Evolutionary conservation across 257 asterid species (phyloP), one percentile per base, ranked within the genome.

Genomic region (Dorcoceras hygrometricum): DNA sequence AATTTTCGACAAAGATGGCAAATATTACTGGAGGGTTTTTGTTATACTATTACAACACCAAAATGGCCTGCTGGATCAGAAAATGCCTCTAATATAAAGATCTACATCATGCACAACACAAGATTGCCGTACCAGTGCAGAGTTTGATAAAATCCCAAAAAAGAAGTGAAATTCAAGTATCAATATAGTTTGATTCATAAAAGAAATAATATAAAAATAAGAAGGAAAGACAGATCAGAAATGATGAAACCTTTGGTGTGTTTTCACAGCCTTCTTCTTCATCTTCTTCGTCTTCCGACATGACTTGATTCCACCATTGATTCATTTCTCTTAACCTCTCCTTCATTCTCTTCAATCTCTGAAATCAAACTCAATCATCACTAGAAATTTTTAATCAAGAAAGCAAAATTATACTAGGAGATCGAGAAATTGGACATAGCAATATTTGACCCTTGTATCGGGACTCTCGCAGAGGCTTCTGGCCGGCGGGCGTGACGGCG

Each of bases 261-360:
- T 59, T 19, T 54, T 63, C 67, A 29, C 62, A 50, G 2, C 69
- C 69, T 27, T 19, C 1, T 4, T 29, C 82, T 10, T 76, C 2
- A 8, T 24, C 71, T 0, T 75, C 74, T 0, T 74, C 80, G 5
- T 71, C 77, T 66, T 78, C 86, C 22, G 23, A 19, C 5, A 64
- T 69, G 0, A 78, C 82, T 57, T 80, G 60, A 34, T 75, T 70
- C 79, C 76, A 72, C 86, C 80, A 78, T 34, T 78, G 66, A 27
- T 61, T 77, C 83, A 80, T 77, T 67, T 77, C 79, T 43, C 25
- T 76, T 72, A 80, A 57, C 68, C 71, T 54, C 50, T 78, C 79
- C 70, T 59, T 76, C 71, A 83, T 73, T 64, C 78, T 74, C 63
- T 55, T 80, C 80, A 80, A 65, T 76, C 80, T 73, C 89, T 83